Conservation (phyloP, 139 green algal genomes). For the Picochlorum sp. region DNA sequence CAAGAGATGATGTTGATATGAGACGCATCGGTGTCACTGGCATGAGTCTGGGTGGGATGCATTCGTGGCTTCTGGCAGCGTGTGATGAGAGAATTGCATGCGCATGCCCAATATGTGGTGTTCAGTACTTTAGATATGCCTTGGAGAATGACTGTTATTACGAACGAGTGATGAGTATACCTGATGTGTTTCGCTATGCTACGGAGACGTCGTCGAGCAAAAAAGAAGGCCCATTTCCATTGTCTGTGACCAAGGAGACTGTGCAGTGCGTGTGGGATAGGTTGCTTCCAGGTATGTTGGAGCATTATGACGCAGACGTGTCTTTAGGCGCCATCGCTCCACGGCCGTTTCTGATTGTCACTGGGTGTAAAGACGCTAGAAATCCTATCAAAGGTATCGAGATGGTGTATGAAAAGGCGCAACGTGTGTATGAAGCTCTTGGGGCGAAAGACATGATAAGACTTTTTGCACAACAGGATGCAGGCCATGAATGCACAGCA, state of each 20-base stretch:
- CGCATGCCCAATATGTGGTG: constrained; percentile 52
- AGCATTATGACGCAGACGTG: constrained; percentile 33
- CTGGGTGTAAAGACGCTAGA: constrained; percentile 38
- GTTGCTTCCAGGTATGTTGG: constrained; percentile 18
- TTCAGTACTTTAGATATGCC: constrained; percentile 54
- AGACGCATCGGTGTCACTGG: constrained; percentile 51
- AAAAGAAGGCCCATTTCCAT: background rate
- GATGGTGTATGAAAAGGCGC: background rate
- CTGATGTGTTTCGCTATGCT: constrained; percentile 38
- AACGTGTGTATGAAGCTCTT: constrained; percentile 7
- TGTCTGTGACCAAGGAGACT: constrained; percentile 2
- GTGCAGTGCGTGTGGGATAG: constrained; percentile 23
- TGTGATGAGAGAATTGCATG: constrained; percentile 43
- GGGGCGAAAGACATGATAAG: constrained; percentile 8
- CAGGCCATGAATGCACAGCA: constrained; percentile 19
- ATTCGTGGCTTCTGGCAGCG: constrained; percentile 48
- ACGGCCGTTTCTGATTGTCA: constrained; percentile 44
- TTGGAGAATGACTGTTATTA: constrained; percentile 43
- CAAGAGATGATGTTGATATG: constrained; percentile 44
- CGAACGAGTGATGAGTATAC: constrained; percentile 36
- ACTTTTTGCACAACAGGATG: constrained; percentile 17
- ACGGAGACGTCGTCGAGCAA: constrained; percentile 14
- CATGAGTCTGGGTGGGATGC: constrained; percentile 58
- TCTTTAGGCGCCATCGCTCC: constrained; percentile 43
- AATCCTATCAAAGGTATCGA: constrained; percentile 34